Percentiles rank a stretch among this genome's conserved stretches.
Evolutionary conservation across 305 asterid species (phyloP).

Genomic region (Coffea humblotiana): DNA sequence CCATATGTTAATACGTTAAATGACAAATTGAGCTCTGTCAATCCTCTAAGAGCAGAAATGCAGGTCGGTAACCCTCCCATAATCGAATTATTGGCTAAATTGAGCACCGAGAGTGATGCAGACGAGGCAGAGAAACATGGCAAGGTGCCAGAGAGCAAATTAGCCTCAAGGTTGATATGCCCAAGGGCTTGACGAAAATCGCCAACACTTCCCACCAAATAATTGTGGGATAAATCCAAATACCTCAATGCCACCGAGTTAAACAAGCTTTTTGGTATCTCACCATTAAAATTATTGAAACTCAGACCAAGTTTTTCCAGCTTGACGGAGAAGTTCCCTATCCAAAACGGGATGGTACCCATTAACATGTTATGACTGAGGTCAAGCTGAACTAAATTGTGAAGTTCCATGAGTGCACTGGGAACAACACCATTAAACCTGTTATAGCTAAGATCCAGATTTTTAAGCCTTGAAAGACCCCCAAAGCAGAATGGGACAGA

Average conservation of each 20-base stretch:
- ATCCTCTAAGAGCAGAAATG: conserved; percentile 48
- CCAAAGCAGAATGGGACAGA: conserved; percentile 57
- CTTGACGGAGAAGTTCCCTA: conserved; percentile 59
- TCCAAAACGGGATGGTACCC: conserved; percentile 61
- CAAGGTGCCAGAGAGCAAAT: conserved; percentile 63
- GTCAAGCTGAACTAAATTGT: conserved; percentile 44
- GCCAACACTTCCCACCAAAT: conserved; percentile 50
- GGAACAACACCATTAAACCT: conserved; percentile 42
- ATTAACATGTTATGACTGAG: conserved; percentile 55
- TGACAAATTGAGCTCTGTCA: conserved; percentile 75
- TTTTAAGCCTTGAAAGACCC: conserved; percentile 37
- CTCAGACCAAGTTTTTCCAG: conserved; percentile 55
- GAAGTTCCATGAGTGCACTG: conserved; percentile 30
- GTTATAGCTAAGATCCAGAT: conserved; percentile 71
- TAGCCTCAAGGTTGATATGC: conserved; percentile 55
- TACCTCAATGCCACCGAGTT: conserved; percentile 38
- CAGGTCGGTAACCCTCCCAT: conserved; percentile 84
- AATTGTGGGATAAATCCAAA: conserved; percentile 74
- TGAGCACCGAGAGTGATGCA: conserved; percentile 57
- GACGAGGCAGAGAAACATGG: conserved; percentile 68
- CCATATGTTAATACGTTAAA: conserved; percentile 63
- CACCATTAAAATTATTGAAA: conserved; percentile 57
- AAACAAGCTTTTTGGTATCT: conserved; percentile 56
- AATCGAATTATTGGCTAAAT: conserved; percentile 69
- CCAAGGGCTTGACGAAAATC: conserved; percentile 59